phyloP scores from a whole-genome alignment of 441 rosid genomes.

The Erysimum cheiri region DNA sequence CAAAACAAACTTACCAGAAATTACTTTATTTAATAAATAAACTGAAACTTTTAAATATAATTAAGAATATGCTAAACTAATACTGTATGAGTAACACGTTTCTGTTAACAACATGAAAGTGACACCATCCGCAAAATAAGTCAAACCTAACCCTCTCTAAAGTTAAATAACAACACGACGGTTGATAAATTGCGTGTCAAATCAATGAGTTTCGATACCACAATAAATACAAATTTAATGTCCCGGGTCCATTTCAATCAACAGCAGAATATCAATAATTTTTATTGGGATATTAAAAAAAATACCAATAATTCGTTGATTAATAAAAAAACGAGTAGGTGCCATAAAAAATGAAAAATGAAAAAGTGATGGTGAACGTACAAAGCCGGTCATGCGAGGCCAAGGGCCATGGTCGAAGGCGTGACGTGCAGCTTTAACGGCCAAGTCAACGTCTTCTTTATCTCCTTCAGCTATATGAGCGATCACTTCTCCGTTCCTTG shows the following conservation, averaged over 20 bases:
- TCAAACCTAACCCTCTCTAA: constrained; percentile 1
- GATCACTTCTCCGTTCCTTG: constrained; percentile 65
- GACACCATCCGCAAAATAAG: constrained; percentile 29
- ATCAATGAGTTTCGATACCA: not conserved
- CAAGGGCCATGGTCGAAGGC: constrained; percentile 89
- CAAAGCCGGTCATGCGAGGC: constrained; percentile 80
- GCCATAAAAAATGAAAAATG: not conserved
- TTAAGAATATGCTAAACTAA: not conserved
- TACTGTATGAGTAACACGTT: not conserved
- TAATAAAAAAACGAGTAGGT: constrained; percentile 11
- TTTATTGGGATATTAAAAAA: not conserved
- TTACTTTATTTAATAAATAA: not conserved
- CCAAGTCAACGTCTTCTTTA: constrained; percentile 73
- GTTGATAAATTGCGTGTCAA: not conserved
- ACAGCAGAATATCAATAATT: constrained; percentile 3
- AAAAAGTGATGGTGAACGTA: constrained; percentile 41
- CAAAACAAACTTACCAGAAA: not conserved
- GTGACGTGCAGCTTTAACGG: constrained; percentile 77
- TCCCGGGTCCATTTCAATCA: constrained; percentile 32
- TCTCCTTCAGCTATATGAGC: constrained; percentile 68
- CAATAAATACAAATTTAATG: not conserved
- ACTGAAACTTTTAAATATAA: not conserved
- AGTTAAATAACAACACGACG: not conserved
- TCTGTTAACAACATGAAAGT: constrained; percentile 3
- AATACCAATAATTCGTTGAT: not conserved